These are phyloP conservation scores for Volvox carteri DNA, from an alignment of 163 green algal genomes.

Conservation along the genomic window DNA sequence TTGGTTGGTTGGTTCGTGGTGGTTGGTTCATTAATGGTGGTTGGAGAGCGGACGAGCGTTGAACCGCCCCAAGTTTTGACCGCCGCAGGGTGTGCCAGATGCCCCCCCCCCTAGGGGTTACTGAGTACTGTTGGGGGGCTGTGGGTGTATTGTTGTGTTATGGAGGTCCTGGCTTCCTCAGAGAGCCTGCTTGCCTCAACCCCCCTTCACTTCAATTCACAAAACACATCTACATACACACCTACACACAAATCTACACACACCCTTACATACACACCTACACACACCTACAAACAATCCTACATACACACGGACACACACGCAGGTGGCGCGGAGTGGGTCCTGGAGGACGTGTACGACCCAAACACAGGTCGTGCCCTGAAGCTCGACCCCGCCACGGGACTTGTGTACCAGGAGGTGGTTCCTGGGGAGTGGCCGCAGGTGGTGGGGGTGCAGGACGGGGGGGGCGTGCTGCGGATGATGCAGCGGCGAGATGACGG, in stretches of 20 bases:
- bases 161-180: too few species aligned
- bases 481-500: conserved; percentile 56
- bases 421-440: conserved; percentile 48
- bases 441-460: conserved; percentile 51
- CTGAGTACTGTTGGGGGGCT: too few species aligned
- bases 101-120: too few species aligned
- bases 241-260: not conserved
- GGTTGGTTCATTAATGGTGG: not conserved
- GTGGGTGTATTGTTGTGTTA: too few species aligned
- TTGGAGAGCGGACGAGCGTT: too few species aligned
- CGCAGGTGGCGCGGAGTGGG: conserved; percentile 47
- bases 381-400: conserved; percentile 47
- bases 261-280: not conserved
- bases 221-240: not conserved
- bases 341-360: conserved; percentile 55
- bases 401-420: conserved; percentile 42
- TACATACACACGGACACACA: not conserved
- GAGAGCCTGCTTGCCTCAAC: too few species aligned
- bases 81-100: too few species aligned
- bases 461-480: conserved; percentile 22
- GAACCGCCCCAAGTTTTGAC: too few species aligned
- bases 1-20: not conserved
- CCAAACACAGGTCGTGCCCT: conserved; percentile 25
- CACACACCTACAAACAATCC: not conserved
- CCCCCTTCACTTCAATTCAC: too few species aligned